These are phyloP conservation scores for Parsonsia alboflavescens DNA, from an alignment of 257 asterid genomes.

Conservation along the genomic window DNA sequence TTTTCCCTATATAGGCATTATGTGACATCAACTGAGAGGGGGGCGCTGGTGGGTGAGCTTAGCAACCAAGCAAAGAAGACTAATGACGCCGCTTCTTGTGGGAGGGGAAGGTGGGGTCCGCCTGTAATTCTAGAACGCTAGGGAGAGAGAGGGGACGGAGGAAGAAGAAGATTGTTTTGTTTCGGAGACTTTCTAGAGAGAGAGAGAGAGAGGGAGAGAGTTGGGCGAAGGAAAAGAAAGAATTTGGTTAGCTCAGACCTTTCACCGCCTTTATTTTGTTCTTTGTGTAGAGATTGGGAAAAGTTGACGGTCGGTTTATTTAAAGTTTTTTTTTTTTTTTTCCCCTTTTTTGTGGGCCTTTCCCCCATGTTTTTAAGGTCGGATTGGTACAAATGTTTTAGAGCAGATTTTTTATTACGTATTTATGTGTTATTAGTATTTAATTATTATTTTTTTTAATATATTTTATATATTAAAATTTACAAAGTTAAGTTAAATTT, in stretches of 20 bases:
- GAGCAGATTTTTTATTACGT: too few relatives aligned
- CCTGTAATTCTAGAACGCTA: conserved; percentile 2
- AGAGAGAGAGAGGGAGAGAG: background rate
- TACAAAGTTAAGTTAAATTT: too few relatives aligned
- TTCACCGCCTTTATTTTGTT: conserved; percentile 13
- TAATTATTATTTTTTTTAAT: too few relatives aligned
- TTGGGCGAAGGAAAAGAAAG: background rate
- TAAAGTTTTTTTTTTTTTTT: too few relatives aligned
- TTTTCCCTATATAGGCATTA: conserved; percentile 20
- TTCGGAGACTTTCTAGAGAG: conserved; percentile 6
- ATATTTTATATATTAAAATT: too few relatives aligned
- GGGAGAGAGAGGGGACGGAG: background rate
- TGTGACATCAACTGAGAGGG: background rate
- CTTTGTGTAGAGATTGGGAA: background rate
- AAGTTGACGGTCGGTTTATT: background rate
- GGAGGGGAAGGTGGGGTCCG: conserved; percentile 17
- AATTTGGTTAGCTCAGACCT: conserved; percentile 4
- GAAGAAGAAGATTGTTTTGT: background rate
- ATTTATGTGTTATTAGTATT: too few relatives aligned
- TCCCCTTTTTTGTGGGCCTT: too few relatives aligned
- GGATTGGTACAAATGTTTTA: too few relatives aligned
- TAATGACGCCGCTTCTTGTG: conserved; percentile 29
- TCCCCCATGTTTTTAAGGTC: too few relatives aligned
- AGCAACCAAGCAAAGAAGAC: conserved; percentile 34
- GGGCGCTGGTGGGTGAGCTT: conserved; percentile 28